Evolutionary conservation across 495 filamentous ascomycete species (phyloP).

Genomic region (Pyronema domesticum): DNA sequence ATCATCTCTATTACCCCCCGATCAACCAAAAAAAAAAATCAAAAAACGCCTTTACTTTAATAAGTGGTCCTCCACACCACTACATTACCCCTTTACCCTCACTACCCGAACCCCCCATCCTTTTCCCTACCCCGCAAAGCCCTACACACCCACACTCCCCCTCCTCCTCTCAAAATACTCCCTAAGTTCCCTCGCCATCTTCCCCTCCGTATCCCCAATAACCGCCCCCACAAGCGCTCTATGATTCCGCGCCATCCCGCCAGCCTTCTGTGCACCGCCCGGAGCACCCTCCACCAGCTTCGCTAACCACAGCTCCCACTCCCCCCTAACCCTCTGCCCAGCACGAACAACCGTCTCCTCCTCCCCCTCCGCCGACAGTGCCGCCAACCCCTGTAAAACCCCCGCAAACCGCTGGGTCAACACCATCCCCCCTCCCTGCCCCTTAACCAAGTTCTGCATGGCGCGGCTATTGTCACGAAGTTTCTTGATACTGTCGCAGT

Average conservation of each 20-base stretch:
- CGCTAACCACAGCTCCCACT: conserved; percentile 60
- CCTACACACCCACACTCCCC: no score
- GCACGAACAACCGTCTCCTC: conserved; percentile 80
- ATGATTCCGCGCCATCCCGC: conserved; percentile 84
- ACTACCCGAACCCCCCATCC: no score
- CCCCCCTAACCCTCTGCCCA: conserved; percentile 51
- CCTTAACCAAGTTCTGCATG: conserved; percentile 37
- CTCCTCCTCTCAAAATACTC: conserved; percentile 39
- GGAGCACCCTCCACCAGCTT: conserved; percentile 30
- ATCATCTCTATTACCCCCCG: not conserved
- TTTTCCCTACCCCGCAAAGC: no score
- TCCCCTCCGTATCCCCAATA: conserved; percentile 62
- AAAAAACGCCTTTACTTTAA: no score
- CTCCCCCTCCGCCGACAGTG: conserved; percentile 71
- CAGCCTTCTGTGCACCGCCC: conserved; percentile 54
- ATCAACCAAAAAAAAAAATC: no score
- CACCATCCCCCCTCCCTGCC: conserved; percentile 41
- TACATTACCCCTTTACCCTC: no score
- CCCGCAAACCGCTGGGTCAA: conserved; percentile 86
- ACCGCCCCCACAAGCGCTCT: conserved; percentile 84
- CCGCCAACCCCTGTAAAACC: conserved; percentile 66
- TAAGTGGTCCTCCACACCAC: no score
- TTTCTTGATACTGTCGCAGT: conserved; percentile 64
- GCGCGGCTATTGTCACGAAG: conserved; percentile 36
- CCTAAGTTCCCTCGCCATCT: conserved; percentile 57